Conservation (phyloP, 768 basidiomycete genomes). For the Termitomyces sp. region DNA sequence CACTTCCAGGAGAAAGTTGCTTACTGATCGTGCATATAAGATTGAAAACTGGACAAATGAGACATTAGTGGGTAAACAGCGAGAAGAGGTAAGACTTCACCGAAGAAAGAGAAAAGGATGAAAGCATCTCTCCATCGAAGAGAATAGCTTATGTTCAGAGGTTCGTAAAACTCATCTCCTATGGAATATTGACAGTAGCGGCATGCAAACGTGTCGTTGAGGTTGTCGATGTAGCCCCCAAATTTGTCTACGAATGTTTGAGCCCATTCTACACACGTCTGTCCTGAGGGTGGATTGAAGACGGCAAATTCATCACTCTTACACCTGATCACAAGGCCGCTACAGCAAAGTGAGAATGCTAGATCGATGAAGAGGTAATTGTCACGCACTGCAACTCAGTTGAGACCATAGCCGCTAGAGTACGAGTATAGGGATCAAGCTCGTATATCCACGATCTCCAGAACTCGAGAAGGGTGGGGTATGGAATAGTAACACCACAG, state of each 20-base stretch:
- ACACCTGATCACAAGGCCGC: constrained; percentile 62
- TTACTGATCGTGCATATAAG: constrained; percentile 49
- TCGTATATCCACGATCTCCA: constrained; percentile 80
- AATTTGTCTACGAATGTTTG: constrained; percentile 51
- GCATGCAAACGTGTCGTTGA: constrained; percentile 53
- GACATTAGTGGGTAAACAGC: background rate
- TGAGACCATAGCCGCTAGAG: constrained; percentile 66
- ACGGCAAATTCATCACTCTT: constrained; percentile 61
- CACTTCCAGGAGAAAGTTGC: constrained; percentile 3
- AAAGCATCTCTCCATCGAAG: constrained; percentile 67
- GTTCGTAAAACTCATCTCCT: constrained; percentile 67
- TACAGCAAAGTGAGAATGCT: constrained; percentile 19
- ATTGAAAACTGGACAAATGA: constrained; percentile 52
- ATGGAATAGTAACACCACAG: constrained; percentile 80
- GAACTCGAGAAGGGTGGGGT: constrained; percentile 55
- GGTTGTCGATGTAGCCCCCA: constrained; percentile 76
- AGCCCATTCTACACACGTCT: constrained; percentile 72
- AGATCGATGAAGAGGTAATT: background rate
- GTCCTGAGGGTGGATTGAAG: constrained; percentile 69
- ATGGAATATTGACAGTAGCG: constrained; percentile 66
- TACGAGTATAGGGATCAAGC: constrained; percentile 64
- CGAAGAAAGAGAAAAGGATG: constrained; percentile 58
- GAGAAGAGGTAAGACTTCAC: constrained; percentile 26
- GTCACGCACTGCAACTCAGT: constrained; percentile 64
- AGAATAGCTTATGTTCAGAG: constrained; percentile 60